phyloP scores from a whole-genome alignment of 2,329 filamentous ascomycete species.

The Fusarium stilboides region DNA sequence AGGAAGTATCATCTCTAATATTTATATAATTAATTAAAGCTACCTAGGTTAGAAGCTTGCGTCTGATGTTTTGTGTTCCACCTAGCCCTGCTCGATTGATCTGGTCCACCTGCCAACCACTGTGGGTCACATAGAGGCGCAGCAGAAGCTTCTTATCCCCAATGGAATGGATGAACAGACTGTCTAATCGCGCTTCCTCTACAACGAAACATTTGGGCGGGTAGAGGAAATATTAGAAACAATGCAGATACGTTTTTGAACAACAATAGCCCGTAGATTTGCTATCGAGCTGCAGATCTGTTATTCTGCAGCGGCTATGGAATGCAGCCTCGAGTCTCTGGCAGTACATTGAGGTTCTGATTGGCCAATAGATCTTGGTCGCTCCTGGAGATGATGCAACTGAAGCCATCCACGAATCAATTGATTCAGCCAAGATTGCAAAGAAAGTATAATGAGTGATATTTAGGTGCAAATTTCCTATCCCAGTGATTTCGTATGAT shows the following conservation, averaged over 20 bases:
- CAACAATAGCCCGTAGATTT: not conserved
- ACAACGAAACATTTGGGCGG: too few species aligned
- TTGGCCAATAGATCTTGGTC: conserved; percentile 24
- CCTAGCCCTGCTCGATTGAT: not conserved
- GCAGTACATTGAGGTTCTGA: conserved; percentile 1
- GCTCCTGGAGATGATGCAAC: conserved; percentile 20
- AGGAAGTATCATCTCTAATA: too few species aligned
- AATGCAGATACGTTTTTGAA: conserved; percentile 13
- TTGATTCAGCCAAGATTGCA: not conserved
- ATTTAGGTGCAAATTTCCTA: not conserved
- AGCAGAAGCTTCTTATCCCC: conserved; percentile 5
- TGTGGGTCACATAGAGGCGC: conserved; percentile 20
- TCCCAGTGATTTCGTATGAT: conserved; percentile 13
- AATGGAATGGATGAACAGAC: conserved; percentile 4
- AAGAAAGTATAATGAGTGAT: conserved; percentile 1
- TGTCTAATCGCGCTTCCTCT: not conserved
- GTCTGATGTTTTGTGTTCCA: too few species aligned
- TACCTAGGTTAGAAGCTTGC: too few species aligned
- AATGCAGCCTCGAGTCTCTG: not conserved
- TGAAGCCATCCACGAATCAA: conserved; percentile 18
- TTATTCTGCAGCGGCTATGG: conserved; percentile 15
- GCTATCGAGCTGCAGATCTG: conserved; percentile 1
- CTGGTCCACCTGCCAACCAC: conserved; percentile 46
- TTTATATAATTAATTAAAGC: too few species aligned
- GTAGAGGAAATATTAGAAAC: conserved; percentile 5